Percentiles rank a stretch among this genome's conserved stretches.
phyloP scores from a whole-genome alignment of 2,329 filamentous ascomycete genomes.

The Penicillium capsulatum region DNA sequence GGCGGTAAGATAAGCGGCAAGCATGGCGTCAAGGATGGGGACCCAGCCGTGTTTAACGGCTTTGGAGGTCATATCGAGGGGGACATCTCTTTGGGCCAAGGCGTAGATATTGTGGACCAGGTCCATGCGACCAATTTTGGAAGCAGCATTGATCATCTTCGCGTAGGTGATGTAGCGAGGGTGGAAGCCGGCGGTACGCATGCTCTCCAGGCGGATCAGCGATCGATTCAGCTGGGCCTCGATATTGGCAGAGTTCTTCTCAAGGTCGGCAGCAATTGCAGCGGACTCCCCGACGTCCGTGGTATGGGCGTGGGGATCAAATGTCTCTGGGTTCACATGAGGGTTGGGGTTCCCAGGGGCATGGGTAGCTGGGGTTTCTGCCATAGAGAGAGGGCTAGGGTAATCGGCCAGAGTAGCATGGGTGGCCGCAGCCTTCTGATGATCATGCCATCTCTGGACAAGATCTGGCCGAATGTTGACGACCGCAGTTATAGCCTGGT shows the following conservation, averaged over 20 bases:
- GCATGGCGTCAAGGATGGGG: constrained; percentile 93
- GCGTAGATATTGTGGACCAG: constrained; percentile 80
- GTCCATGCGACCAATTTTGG: constrained; percentile 76
- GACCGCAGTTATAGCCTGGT: constrained; percentile 55
- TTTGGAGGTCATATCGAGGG: constrained; percentile 75
- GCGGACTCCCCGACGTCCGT: constrained; percentile 94
- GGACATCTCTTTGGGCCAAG: constrained; percentile 86
- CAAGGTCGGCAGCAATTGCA: constrained; percentile 82
- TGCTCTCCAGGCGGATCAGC: constrained; percentile 80
- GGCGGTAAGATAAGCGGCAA: constrained; percentile 80
- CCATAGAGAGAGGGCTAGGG: constrained; percentile 37
- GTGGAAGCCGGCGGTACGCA: constrained; percentile 85
- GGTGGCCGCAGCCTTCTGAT: constrained; percentile 44
- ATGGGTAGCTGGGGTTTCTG: constrained; percentile 48
- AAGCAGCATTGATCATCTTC: constrained; percentile 86
- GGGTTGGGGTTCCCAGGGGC: too few species aligned
- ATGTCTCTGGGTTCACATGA: constrained; percentile 72
- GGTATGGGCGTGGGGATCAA: constrained; percentile 83
- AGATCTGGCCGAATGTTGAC: constrained; percentile 45
- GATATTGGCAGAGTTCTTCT: constrained; percentile 70
- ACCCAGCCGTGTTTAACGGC: constrained; percentile 94
- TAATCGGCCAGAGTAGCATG: constrained; percentile 41
- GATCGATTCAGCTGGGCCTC: constrained; percentile 74
- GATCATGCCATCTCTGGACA: constrained; percentile 55
- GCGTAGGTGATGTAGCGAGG: constrained; percentile 95